A percentile compares a stretch with the other conserved stretches of the same genome.
phyloP scores from a whole-genome alignment of 1,284 basidiomycete genomes.

The Trametes pubescens region DNA sequence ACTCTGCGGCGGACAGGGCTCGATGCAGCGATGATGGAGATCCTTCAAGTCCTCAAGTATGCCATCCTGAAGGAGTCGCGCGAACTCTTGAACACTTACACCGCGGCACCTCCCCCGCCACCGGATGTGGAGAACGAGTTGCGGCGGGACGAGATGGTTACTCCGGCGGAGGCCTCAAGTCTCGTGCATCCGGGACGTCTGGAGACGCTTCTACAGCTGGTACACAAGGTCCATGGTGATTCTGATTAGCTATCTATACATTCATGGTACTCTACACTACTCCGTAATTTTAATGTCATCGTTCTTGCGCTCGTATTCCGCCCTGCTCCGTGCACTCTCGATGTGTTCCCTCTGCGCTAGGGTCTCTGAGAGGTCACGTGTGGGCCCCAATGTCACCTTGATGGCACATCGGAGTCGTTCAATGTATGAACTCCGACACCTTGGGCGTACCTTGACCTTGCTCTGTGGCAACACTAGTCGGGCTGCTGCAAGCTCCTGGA shows the following conservation, averaged over 20 bases:
- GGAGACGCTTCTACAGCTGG: background rate
- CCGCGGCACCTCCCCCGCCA: background rate
- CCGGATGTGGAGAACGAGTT: background rate
- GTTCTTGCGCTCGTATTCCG: background rate
- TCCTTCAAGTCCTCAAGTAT: constrained; percentile 39
- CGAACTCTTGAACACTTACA: background rate
- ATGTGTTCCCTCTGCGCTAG: too few species aligned
- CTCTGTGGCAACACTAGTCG: constrained; percentile 11
- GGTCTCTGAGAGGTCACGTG: too few species aligned
- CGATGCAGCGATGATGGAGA: constrained; percentile 34
- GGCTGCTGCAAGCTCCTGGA: too few species aligned
- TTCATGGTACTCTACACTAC: background rate
- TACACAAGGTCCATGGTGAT: background rate
- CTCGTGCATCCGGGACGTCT: background rate
- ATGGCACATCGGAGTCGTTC: constrained; percentile 3
- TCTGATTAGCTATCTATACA: background rate
- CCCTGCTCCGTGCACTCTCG: too few species aligned
- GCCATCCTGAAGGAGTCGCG: constrained; percentile 28
- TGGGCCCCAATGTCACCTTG: constrained; percentile 2
- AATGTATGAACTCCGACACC: constrained; percentile 12
- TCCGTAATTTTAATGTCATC: too few species aligned
- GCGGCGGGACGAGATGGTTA: constrained; percentile 4
- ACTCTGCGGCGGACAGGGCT: constrained; percentile 24
- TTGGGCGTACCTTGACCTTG: background rate
- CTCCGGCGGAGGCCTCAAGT: background rate